A percentile compares a stretch with the other conserved stretches of the same genome.
These are phyloP conservation scores for Candida chilensis DNA, from an alignment of 805 yeast genomes.

Conservation along the genomic window DNA sequence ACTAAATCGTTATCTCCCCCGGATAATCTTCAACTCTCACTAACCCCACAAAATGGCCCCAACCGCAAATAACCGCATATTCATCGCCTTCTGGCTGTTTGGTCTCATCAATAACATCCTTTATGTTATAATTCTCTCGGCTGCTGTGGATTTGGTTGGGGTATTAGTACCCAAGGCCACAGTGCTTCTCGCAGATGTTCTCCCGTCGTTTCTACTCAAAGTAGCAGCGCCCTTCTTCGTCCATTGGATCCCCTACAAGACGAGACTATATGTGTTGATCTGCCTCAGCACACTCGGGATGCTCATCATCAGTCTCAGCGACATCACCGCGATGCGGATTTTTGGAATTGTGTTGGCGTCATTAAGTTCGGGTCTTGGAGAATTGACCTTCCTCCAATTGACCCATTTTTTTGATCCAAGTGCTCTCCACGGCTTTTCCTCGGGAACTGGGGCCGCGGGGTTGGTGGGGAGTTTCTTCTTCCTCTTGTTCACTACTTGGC, in stretches of 20 bases:
- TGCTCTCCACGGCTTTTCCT: constrained; percentile 81
- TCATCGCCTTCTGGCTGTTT: constrained; percentile 63
- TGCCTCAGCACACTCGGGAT: constrained; percentile 62
- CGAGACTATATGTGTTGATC: constrained; percentile 47
- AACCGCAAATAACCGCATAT: too few relatives aligned
- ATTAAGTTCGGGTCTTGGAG: constrained; percentile 83
- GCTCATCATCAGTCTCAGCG: constrained; percentile 48
- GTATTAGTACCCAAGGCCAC: constrained; percentile 74
- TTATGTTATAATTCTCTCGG: constrained; percentile 84
- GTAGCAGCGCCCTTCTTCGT: constrained; percentile 71
- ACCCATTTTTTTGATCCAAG: constrained; percentile 62
- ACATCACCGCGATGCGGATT: constrained; percentile 29
- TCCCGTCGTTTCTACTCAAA: constrained; percentile 74
- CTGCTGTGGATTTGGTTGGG: constrained; percentile 90
- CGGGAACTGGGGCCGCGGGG: constrained; percentile 97
- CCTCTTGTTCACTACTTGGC: constrained; percentile 62
- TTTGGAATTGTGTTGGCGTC: constrained; percentile 77
- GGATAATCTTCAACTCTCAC: too few relatives aligned
- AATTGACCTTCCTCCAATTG: constrained; percentile 76
- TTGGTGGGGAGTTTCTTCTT: constrained; percentile 70
- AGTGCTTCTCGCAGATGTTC: constrained; percentile 77
- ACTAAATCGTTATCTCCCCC: too few relatives aligned
- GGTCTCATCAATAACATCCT: constrained; percentile 85
- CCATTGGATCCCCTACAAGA: constrained; percentile 50
- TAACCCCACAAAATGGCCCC: too few relatives aligned